phyloP scores from a whole-genome alignment of 129 eudicot species.

The Lactuca saligna region DNA sequence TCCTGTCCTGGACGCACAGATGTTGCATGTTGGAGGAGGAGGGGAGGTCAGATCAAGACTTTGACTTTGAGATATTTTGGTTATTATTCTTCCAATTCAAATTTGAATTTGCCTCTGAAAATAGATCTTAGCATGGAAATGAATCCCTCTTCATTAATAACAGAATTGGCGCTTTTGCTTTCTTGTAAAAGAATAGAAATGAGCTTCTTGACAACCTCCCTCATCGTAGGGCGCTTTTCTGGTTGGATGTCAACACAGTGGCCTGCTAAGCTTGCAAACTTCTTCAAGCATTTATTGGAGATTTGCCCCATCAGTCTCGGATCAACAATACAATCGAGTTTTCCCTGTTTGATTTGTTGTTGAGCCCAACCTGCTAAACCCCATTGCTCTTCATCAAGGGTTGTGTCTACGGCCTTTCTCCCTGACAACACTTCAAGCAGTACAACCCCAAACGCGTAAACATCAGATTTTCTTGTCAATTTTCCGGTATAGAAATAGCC shows the following conservation, averaged over 20 bases:
- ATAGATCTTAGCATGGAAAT: no score
- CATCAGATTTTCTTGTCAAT: slow-evolving; percentile 27
- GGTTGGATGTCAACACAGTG: slow-evolving; percentile 28
- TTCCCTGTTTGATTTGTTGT: not conserved
- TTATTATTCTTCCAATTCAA: no score
- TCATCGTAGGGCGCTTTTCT: slow-evolving; percentile 39
- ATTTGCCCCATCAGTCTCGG: slow-evolving; percentile 24
- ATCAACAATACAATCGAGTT: slow-evolving; percentile 22
- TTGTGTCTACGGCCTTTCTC: slow-evolving; percentile 38
- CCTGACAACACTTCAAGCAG: slow-evolving; percentile 41
- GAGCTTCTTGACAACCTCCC: slow-evolving; percentile 29
- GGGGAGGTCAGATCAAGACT: no score
- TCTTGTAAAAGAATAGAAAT: slow-evolving; percentile 28
- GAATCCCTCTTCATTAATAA: no score
- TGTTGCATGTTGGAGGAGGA: no score
- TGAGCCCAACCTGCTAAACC: slow-evolving; percentile 30
- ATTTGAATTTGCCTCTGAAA: no score
- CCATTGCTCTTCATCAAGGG: slow-evolving; percentile 29
- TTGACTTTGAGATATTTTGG: no score
- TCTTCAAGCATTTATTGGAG: slow-evolving; percentile 7
- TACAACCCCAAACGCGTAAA: slow-evolving; percentile 38
- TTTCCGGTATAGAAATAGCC: slow-evolving; percentile 17
- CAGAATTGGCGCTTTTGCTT: not conserved
- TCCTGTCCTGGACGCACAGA: no score
- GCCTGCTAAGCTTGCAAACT: slow-evolving; percentile 22